These are phyloP conservation scores for Pythium brassicae DNA, from an alignment of 352 stramenopile species.

Conservation along the genomic window DNA sequence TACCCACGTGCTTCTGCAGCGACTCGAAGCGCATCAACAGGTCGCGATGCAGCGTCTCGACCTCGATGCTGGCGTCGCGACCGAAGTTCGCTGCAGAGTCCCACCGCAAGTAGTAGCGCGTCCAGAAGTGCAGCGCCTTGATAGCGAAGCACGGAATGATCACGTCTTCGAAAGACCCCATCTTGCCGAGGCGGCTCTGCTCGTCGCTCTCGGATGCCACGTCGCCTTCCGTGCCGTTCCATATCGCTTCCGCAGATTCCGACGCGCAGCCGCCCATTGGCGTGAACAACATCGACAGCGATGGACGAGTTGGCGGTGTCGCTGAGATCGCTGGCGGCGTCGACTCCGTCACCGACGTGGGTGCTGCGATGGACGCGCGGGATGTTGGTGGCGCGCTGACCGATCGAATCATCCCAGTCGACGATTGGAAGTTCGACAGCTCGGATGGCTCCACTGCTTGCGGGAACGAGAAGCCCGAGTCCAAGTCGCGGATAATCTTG, in stretches of 20 bases:
- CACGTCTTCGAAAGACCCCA: conserved; percentile 45
- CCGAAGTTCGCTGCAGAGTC: conserved; percentile 55
- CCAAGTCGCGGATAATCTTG: conserved; percentile 52
- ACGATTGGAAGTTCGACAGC: conserved; percentile 22
- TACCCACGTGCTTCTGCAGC: conserved; percentile 20
- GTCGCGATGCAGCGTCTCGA: conserved; percentile 57
- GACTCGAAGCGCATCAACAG: conserved; percentile 30
- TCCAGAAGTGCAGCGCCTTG: conserved; percentile 72
- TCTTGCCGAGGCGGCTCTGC: conserved; percentile 23
- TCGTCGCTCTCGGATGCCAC: conserved; percentile 34
- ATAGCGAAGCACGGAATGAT: conserved; percentile 65
- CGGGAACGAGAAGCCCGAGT: conserved; percentile 52
- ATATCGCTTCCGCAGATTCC: conserved; percentile 21
- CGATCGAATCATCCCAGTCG: not conserved
- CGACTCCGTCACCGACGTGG: not conserved
- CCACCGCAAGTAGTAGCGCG: conserved; percentile 78
- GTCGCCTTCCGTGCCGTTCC: conserved; percentile 28
- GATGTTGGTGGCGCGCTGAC: conserved; percentile 3
- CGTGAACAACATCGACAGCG: conserved; percentile 34
- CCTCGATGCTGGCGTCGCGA: conserved; percentile 50
- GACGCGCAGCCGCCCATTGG: conserved; percentile 21
- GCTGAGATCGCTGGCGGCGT: conserved; percentile 2
- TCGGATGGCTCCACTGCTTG: conserved; percentile 27
- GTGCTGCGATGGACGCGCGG: conserved; percentile 14
- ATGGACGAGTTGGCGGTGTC: conserved; percentile 17